phyloP scores from a whole-genome alignment of 352 stramenopile species.

The Globisporangium cederbergense region DNA sequence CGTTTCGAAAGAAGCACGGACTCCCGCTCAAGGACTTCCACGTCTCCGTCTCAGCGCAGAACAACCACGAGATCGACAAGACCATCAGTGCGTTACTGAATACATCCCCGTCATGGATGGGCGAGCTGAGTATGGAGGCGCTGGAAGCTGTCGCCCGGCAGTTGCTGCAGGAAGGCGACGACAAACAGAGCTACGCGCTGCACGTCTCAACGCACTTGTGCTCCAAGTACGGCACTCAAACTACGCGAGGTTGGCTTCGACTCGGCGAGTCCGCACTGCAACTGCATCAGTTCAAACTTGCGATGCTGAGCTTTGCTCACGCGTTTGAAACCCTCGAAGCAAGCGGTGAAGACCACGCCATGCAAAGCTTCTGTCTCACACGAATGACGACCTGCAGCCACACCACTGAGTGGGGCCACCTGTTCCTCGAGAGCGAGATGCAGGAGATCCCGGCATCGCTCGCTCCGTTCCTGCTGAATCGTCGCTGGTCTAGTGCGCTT shows the following conservation, averaged over 20 bases:
- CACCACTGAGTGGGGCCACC: constrained; percentile 30
- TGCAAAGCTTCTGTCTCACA: constrained; percentile 23
- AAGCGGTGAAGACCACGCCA: not conserved
- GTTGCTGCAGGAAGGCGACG: constrained; percentile 23
- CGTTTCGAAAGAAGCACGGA: constrained; percentile 35
- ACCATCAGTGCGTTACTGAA: constrained; percentile 28
- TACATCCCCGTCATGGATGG: constrained; percentile 7
- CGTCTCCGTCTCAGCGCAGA: constrained; percentile 36
- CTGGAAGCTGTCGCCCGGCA: constrained; percentile 31
- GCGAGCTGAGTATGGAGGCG: constrained; percentile 23
- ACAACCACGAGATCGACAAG: constrained; percentile 55
- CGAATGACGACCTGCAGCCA: constrained; percentile 20
- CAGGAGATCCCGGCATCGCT: constrained; percentile 27
- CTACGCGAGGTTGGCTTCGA: constrained; percentile 28
- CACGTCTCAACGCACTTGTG: constrained; percentile 31
- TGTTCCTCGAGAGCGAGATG: constrained; percentile 27
- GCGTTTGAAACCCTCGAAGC: not conserved
- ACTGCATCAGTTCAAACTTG: constrained; percentile 23
- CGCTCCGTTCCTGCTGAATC: constrained; percentile 13
- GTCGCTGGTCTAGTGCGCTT: constrained; percentile 23
- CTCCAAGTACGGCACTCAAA: constrained; percentile 6
- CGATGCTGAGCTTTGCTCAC: constrained; percentile 37
- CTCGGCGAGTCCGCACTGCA: constrained; percentile 31
- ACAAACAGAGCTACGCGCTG: constrained; percentile 20
- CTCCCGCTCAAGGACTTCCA: constrained; percentile 53